Percentiles rank a stretch among this genome's conserved stretches.
Conservation (phyloP, 176 grass and related monocot species). For the Rhipidocladum racemiflorum region DNA sequence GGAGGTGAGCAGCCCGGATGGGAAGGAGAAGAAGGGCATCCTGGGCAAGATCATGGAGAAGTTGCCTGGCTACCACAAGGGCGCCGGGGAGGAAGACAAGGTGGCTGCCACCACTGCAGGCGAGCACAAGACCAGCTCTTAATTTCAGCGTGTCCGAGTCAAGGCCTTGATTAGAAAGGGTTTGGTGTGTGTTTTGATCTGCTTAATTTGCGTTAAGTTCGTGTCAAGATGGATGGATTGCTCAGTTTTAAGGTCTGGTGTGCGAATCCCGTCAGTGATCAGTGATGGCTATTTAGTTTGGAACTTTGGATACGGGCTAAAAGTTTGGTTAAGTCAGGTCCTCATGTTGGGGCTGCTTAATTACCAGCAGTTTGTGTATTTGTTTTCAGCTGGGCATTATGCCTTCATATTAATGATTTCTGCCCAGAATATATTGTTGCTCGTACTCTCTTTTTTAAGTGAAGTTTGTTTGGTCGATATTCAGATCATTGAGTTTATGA, state of each 20-base stretch:
- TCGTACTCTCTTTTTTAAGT: too few relatives aligned
- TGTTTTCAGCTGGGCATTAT: slow-evolving; percentile 12
- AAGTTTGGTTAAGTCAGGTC: slow-evolving; percentile 27
- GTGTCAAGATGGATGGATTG: slow-evolving; percentile 28
- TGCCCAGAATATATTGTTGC: not conserved
- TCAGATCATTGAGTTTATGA: too few relatives aligned
- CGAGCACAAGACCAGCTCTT: slow-evolving; percentile 49
- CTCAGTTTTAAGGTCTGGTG: slow-evolving; percentile 24
- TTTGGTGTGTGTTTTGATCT: slow-evolving; percentile 32
- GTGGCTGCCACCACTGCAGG: slow-evolving; percentile 1
- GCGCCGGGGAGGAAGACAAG: slow-evolving; percentile 49
- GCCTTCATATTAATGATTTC: slow-evolving; percentile 24
- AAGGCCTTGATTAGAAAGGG: slow-evolving; percentile 16
- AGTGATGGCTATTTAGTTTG: not conserved
- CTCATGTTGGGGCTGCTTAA: slow-evolving; percentile 28
- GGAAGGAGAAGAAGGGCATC: slow-evolving; percentile 84
- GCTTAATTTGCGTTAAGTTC: slow-evolving; percentile 29
- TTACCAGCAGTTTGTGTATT: slow-evolving; percentile 24
- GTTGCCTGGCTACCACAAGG: slow-evolving; percentile 69
- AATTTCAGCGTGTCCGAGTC: not conserved
- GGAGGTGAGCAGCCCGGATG: slow-evolving; percentile 50
- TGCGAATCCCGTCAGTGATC: slow-evolving; percentile 26
- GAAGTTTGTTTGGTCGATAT: too few relatives aligned
- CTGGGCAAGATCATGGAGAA: slow-evolving; percentile 99
- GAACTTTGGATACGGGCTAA: not conserved